These are phyloP conservation scores for Lactifluus subvellereus DNA, from an alignment of 768 basidiomycete genomes.

Conservation along the genomic window DNA sequence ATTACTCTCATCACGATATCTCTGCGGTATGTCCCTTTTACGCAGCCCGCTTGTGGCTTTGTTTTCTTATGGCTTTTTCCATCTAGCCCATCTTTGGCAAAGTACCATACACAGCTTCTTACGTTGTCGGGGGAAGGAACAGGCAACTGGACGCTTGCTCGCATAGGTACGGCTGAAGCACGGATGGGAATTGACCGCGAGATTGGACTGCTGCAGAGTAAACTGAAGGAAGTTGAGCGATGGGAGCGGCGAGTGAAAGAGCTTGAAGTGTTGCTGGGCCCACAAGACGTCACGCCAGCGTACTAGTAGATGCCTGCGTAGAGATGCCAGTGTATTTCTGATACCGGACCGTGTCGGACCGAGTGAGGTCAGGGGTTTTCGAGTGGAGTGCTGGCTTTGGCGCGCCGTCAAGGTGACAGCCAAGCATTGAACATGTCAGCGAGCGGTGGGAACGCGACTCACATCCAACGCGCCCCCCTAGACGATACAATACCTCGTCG, in stretches of 20 bases:
- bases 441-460: not conserved
- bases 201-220: slow-evolving; percentile 58
- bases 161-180: slow-evolving; percentile 69
- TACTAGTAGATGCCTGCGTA: not conserved
- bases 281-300: not conserved
- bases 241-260: slow-evolving; percentile 71
- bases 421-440: not conserved
- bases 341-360: not conserved
- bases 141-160: slow-evolving; percentile 64
- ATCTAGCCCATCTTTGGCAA: slow-evolving; percentile 70
- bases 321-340: not conserved
- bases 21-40: slow-evolving; percentile 48
- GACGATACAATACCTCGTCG: slow-evolving; percentile 57
- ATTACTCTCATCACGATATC: slow-evolving; percentile 95
- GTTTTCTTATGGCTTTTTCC: not conserved
- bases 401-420: not conserved
- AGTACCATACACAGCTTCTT: slow-evolving; percentile 85
- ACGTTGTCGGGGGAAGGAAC: slow-evolving; percentile 69
- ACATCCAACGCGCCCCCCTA: slow-evolving; percentile 5
- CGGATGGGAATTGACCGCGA: slow-evolving; percentile 70
- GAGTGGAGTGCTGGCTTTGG: too few relatives aligned
- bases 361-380: not conserved
- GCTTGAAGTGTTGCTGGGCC: slow-evolving; percentile 48
- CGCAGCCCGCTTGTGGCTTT: not conserved
- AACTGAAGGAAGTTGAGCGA: slow-evolving; percentile 59